A percentile compares a stretch with the other conserved stretches of the same genome.
Conservation (phyloP, 192 early-diverging fungal genomes). For the Lunasporangiospora selenospora region DNA sequence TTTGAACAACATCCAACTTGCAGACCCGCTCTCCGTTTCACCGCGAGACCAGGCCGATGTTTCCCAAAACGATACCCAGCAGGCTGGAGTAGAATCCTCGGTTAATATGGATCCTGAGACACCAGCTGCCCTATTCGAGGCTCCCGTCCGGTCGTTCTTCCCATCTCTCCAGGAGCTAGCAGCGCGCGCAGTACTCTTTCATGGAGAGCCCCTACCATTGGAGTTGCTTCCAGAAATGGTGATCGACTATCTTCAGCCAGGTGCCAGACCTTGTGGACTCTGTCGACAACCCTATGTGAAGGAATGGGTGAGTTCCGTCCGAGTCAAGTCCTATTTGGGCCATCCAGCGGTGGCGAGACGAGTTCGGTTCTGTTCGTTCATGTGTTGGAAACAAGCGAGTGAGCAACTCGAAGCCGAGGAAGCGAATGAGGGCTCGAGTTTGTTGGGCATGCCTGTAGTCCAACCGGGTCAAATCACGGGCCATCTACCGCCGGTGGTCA, state of each 20-base stretch:
- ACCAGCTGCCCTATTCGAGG: neutral
- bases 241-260: slow-evolving; percentile 42
- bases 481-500: too few relatives aligned
- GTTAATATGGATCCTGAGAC: neutral
- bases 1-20: neutral
- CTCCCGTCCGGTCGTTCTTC: slow-evolving; percentile 15
- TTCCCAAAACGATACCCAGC: too few relatives aligned
- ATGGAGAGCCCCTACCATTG: slow-evolving; percentile 30
- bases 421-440: neutral
- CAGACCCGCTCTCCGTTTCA: neutral
- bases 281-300: slow-evolving; percentile 55
- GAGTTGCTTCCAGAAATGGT: slow-evolving; percentile 28
- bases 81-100: too few relatives aligned
- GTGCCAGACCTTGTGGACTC: slow-evolving; percentile 43
- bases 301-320: slow-evolving; percentile 61
- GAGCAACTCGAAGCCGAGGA: slow-evolving; percentile 40
- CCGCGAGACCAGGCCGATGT: neutral
- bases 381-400: slow-evolving; percentile 47
- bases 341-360: slow-evolving; percentile 60
- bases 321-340: slow-evolving; percentile 57
- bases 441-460: too few relatives aligned
- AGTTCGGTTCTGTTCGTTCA: slow-evolving; percentile 55
- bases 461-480: too few relatives aligned
- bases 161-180: slow-evolving; percentile 55
- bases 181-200: slow-evolving; percentile 35